phyloP scores from a whole-genome alignment of 306 rosid genomes.

The Pterocarpus santalinus region DNA sequence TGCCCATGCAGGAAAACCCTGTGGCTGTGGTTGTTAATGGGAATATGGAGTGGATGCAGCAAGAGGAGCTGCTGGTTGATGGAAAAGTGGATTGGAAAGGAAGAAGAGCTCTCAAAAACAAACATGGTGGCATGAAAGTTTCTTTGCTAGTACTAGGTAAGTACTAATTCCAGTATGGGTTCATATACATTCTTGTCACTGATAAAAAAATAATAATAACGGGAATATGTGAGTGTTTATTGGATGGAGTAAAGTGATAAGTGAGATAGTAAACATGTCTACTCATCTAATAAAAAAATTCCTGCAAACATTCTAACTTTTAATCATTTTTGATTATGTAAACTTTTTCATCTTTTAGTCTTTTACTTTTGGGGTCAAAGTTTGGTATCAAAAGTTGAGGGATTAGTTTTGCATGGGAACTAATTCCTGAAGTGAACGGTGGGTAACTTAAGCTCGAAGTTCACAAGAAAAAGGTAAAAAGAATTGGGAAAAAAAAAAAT shows the following conservation, averaged over 20 bases:
- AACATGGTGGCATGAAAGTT: conserved; percentile 77
- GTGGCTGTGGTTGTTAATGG: conserved; percentile 15
- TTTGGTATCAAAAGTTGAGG: not conserved
- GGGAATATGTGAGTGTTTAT: no score
- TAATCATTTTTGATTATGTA: not conserved
- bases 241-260: no score
- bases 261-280: no score
- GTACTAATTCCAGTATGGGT: not conserved
- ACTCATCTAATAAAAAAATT: no score
- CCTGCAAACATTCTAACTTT: no score
- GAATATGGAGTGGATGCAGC: not conserved
- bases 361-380: not conserved
- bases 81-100: conserved; percentile 93
- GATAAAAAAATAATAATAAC: no score
- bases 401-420: not conserved
- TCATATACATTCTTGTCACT: no score
- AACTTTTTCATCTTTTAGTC: not conserved
- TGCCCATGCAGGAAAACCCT: conserved; percentile 55
- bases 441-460: no score
- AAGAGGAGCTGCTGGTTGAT: conserved; percentile 52
- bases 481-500: no score
- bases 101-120: conserved; percentile 70
- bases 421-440: not conserved
- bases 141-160: conserved; percentile 69
- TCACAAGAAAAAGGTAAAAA: not conserved